phyloP scores from a whole-genome alignment of 164 flowering plant species.

The Pachysandra terminalis region DNA sequence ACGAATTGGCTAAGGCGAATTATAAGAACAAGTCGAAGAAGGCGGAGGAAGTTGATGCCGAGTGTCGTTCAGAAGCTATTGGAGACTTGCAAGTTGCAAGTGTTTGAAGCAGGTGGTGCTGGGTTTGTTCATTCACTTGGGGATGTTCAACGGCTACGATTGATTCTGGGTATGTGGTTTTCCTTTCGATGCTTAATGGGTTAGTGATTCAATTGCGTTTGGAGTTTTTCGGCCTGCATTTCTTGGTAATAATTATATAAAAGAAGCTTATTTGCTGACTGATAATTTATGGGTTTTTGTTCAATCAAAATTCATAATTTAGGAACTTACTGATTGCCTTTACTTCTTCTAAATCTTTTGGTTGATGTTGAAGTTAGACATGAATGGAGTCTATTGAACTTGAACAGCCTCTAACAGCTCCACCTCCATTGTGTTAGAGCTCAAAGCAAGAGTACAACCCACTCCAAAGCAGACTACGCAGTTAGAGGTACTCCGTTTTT shows the following conservation, averaged over 20 bases:
- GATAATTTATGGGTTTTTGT: neutral
- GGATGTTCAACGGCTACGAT: slow-evolving; percentile 34
- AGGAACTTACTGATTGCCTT: too few species aligned
- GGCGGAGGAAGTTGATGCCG: slow-evolving; percentile 27
- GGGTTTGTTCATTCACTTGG: slow-evolving; percentile 43
- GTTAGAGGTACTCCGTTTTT: too few species aligned
- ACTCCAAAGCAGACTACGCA: too few species aligned
- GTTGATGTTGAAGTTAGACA: too few species aligned
- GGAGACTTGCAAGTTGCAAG: slow-evolving; percentile 54
- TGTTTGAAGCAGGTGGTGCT: slow-evolving; percentile 44
- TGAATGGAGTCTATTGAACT: too few species aligned
- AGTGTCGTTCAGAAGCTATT: slow-evolving; percentile 44
- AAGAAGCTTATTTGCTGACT: neutral
- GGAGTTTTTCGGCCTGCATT: neutral
- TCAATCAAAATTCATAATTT: neutral
- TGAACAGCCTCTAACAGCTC: too few species aligned
- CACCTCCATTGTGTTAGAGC: too few species aligned
- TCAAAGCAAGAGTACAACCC: too few species aligned
- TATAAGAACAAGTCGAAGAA: slow-evolving; percentile 27
- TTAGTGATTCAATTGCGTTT: too few species aligned
- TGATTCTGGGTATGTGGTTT: slow-evolving; percentile 38
- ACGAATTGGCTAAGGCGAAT: slow-evolving; percentile 10
- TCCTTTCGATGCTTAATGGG: too few species aligned
- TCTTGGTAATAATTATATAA: neutral
- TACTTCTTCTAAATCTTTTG: neutral